A percentile compares a stretch with the other conserved stretches of the same genome.
Conservation (phyloP, 345 rosid genomes). For the Aurinia saxatilis region DNA sequence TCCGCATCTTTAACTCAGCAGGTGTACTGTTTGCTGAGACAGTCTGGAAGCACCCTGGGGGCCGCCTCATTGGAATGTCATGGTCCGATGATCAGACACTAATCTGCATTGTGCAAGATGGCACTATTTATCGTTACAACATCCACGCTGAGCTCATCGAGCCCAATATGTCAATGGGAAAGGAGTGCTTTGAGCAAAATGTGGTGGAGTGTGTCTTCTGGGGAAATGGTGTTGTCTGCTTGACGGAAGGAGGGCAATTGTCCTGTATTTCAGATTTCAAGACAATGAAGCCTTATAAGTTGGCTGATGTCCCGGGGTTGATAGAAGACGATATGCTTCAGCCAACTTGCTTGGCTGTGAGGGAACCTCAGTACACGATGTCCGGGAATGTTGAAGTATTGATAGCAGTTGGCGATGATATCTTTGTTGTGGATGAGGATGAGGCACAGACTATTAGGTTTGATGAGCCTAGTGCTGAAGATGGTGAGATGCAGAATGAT, state of each 20-base stretch:
- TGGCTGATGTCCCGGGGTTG: conserved; percentile 47
- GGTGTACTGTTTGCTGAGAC: conserved; percentile 74
- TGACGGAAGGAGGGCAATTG: conserved; percentile 66
- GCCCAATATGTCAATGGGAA: conserved; percentile 68
- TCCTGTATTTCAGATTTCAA: conserved; percentile 69
- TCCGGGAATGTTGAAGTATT: conserved; percentile 82
- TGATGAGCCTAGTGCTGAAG: conserved; percentile 16
- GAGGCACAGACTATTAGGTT: conserved; percentile 41
- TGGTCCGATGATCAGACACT: conserved; percentile 94
- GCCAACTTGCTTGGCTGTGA: conserved; percentile 66
- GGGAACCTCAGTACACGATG: conserved; percentile 87
- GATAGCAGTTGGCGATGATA: conserved; percentile 51
- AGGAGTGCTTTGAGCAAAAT: conserved; percentile 84
- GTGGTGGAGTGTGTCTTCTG: conserved; percentile 86
- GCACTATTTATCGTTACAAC: conserved; percentile 79
- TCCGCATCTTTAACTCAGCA: conserved; percentile 89
- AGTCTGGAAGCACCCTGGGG: conserved; percentile 91
- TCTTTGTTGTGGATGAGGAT: conserved; percentile 74
- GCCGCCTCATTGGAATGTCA: conserved; percentile 83
- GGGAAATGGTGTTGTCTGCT: conserved; percentile 87
- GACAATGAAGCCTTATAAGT: conserved; percentile 45
- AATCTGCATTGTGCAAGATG: conserved; percentile 80
- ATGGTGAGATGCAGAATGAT: conserved; percentile 45
- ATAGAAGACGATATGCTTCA: conserved; percentile 42
- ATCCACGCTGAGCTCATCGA: conserved; percentile 66